Evolutionary conservation across 495 filamentous ascomycete genomes (phyloP), one percentile per base, ranked within the genome.

Genomic region (Elasticomyces elasticus): DNA sequence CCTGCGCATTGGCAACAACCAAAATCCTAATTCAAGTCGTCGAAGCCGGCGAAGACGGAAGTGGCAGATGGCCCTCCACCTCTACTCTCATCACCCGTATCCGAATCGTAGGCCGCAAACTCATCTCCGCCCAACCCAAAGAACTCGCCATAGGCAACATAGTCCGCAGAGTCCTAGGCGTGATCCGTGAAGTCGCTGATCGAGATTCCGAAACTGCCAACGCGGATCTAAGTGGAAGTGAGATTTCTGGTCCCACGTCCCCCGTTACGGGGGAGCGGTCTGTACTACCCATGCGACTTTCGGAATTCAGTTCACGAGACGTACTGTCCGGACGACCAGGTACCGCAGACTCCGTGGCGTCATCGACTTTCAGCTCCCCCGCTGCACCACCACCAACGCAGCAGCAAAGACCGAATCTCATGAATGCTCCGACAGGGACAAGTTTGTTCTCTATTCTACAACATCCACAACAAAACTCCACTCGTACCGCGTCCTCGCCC

Each of bases 81-180:
- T 75, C 77, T 25, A 83, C 82, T 65, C 80, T 98, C 48, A 79
- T 96, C 27, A 76, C 83, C 50, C 80, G 83, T 42, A 79, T 97
- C 52, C 83, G 86, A 53, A 74, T 76, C 41, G 79, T 89, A 37
- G 92, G 91, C 27, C 76, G 78, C 52, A 77, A 79, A 46, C 75
- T 98, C 33, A 79, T 81, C 31, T 76, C 81, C 33, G 89, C 92
- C 11, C 88, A 92, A 56, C 91, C 92, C 13, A 74, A 83, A 17
- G 92, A 96, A 70, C 80, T 94, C 62, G 87, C 86, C 2, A 89
- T 95, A 23, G 91, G 91, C 43, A 98, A 97, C 61, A 85, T 97
- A 61, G 86, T 95, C 27, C 78, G 91, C 50, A 83, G 92, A 52
- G 85, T 96, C 17, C 72, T 98, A 20, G 89, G 87, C 33, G 75